Base-by-base conservation (phyloP, 129 eudicot species). In the Artemisia annua region DNA sequence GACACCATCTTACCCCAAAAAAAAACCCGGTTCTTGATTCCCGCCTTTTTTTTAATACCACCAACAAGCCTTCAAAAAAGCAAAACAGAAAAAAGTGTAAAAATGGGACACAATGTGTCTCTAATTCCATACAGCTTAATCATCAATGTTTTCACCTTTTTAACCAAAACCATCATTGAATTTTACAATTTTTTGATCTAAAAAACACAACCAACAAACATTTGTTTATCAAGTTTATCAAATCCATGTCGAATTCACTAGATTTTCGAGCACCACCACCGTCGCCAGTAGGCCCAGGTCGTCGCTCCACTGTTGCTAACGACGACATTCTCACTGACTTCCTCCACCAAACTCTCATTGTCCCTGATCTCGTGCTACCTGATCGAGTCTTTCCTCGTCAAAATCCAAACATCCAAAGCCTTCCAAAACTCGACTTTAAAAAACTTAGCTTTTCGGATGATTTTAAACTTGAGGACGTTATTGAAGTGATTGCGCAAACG, bases 231-330 rank as follows among this genome's bases (percentile, higher is more conserved):
- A 17, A 28, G 11, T 49, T 26, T 8, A 65, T 65, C 72, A 67
- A 16, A 64, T 68, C 30, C 54, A 83, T 79, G 96, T 82, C 83
- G 24, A 57, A 67, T 15, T 81, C 87, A 51, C 20, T 73, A 32
- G 89, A 88, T 50, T 91, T 91, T 75, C 88, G 93, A 12, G 97
- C 97, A 0, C 97, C 97, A 13, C 97, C 97, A 11, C 97, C 97
- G 0, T 91, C 97, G 6, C 97, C 97, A 7, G 89, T 91, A 6
- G 97, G 85, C n/a, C 54, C 90, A 0, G 89, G 93, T 18, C 85
- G 92, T 19, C 73, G 87, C 22, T 86, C 96, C 2, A 79, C 93
- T 8, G 86, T 84, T 32, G 77, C 89, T 0, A 91, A 91, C 58
- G 97, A 91, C 7, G 91, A 86, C 56, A 70, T 91, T 39, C 81